Evolutionary conservation across 495 filamentous ascomycete genomes (phyloP), one percentile per base, ranked within the genome.

Genomic region (Hypoxylon subgilvum): DNA sequence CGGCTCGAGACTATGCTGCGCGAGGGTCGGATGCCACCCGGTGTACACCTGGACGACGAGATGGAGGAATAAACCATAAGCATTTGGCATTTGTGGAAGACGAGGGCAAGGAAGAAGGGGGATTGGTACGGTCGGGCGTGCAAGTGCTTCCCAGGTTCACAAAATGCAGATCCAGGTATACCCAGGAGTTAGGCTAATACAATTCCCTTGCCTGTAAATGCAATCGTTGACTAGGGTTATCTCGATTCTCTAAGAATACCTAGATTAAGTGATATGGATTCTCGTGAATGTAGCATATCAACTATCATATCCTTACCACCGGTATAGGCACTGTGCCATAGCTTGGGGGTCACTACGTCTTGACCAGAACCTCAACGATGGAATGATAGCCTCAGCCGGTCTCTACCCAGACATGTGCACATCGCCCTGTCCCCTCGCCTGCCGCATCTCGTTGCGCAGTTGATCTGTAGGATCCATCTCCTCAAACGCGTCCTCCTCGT

Each of bases 1-100:
- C 73, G 85, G 47, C 66, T 96, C 66, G 91, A 96, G 79, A 89
- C 87, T 75, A 90, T 90, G 70, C 74, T 97, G 47, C 87, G 87
- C 52, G 92, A 97, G 73, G 94, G 94, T 2, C 74, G 88, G 70
- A 80, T 97, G 69, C 90, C 91, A 12, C 78, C 80, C 18, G 89
- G 85, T 30, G 77, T 86, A 27, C 74, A 84, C 34, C 75, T 75
- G 46, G 72, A 66, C 38, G 80, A 72, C 40, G 74, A 68, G 25
- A 84, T 83, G 76, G 85, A 86, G 67, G 82, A 84, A 61, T 82
- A 59, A n/a, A n/a, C n/a, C n/a, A 72, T 43, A 13, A 4, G 12
- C 3, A 2, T 5, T 1, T 30, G 1, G 4, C 13, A 6, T 10
- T 12, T 25, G 8, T n/a, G 12, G n/a, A 25, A 19, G 10, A 10